Percentiles rank a stretch among this genome's conserved stretches.
These are phyloP conservation scores for Gossypium herbaceum DNA, from an alignment of 345 rosid genomes.

Conservation along the genomic window DNA sequence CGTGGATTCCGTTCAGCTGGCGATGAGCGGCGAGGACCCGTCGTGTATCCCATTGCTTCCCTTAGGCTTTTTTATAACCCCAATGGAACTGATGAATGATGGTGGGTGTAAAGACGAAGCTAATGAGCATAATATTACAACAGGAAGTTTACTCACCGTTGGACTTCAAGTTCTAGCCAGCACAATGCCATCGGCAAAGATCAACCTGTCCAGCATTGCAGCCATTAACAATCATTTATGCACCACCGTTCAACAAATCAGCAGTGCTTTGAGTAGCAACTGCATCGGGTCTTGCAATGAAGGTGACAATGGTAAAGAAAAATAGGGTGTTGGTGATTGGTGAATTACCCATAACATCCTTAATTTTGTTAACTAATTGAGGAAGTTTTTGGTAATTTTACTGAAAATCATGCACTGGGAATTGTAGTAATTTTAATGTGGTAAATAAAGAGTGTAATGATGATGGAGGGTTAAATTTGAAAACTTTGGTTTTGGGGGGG, in stretches of 20 bases:
- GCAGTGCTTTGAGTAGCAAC: constrained; percentile 38
- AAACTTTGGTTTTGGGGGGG: neutral
- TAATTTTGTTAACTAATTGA: neutral
- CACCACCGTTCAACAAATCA: constrained; percentile 65
- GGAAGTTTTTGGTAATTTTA: constrained; percentile 36
- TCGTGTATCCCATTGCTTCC: constrained; percentile 79
- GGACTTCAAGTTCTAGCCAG: constrained; percentile 82
- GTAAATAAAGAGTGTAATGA: constrained; percentile 23
- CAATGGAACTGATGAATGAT: constrained; percentile 27
- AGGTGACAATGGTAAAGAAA: constrained; percentile 14
- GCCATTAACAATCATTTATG: constrained; percentile 67
- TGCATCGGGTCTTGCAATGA: constrained; percentile 22
- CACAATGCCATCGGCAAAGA: constrained; percentile 63
- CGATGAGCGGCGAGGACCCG: constrained; percentile 75
- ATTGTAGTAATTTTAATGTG: constrained; percentile 21
- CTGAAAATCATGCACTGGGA: neutral
- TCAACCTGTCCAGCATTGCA: constrained; percentile 57
- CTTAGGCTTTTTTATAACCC: constrained; percentile 62
- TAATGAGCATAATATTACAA: neutral
- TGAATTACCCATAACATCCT: constrained; percentile 50
- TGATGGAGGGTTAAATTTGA: neutral
- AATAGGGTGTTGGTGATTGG: constrained; percentile 16
- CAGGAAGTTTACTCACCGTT: constrained; percentile 69
- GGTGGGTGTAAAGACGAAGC: constrained; percentile 19
- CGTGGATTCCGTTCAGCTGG: constrained; percentile 64